Evolutionary conservation across 371 early-diverging fungal species (phyloP).

Genomic region (Mucor saturninus): DNA sequence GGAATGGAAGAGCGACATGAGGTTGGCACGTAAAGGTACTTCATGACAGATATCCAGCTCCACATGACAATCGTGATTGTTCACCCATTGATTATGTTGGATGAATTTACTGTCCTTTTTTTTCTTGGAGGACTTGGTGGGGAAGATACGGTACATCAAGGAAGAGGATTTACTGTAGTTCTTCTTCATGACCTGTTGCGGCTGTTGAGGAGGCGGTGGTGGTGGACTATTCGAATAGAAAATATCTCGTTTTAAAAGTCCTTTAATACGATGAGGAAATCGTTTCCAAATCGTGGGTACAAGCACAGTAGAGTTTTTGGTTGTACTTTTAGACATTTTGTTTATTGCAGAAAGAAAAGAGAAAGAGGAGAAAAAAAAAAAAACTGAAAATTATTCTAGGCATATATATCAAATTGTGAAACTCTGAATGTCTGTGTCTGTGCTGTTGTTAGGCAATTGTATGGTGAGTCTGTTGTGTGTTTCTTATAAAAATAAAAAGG

Average conservation of each 20-base stretch:
- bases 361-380: conserved; percentile 3
- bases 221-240: neutral
- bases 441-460: too few relatives aligned
- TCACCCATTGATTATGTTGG: conserved; percentile 12
- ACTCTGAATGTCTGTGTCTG: too few relatives aligned
- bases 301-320: conserved; percentile 2
- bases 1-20: conserved; percentile 10
- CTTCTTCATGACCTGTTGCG: neutral
- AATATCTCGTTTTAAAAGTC: conserved; percentile 8
- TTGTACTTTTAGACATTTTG: conserved; percentile 11
- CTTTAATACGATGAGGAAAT: conserved; percentile 19
- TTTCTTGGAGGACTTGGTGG: conserved; percentile 6
- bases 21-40: conserved; percentile 14
- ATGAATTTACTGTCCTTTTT: conserved; percentile 1
- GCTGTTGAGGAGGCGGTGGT: neutral
- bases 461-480: too few relatives aligned
- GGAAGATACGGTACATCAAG: conserved; percentile 18
- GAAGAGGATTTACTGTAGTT: conserved; percentile 10
- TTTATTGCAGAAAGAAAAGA: neutral
- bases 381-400: neutral
- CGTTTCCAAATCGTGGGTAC: conserved; percentile 13
- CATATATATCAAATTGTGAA: too few relatives aligned
- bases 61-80: neutral
- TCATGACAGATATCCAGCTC: neutral
- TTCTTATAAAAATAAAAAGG: neutral